Evolutionary conservation across 192 early-diverging fungal species (phyloP).

Genomic region (Coemansia sp.): DNA sequence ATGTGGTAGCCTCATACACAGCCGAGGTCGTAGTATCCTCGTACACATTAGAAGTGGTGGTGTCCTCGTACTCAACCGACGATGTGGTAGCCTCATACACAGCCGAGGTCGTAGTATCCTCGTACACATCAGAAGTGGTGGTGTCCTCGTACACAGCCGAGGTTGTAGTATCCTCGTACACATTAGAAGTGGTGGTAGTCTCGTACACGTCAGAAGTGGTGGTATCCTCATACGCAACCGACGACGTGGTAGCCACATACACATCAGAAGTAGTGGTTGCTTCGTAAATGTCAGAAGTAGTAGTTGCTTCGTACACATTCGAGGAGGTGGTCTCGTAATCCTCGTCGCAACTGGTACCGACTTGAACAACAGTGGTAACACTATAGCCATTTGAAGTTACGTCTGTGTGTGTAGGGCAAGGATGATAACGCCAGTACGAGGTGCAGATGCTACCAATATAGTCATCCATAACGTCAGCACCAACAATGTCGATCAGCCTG

Average conservation of each 20-base stretch:
- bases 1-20: neutral
- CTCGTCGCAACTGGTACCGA: neutral
- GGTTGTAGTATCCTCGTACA: neutral
- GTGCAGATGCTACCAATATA: constrained; percentile 8
- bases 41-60: neutral
- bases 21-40: neutral
- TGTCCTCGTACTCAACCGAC: too few relatives aligned
- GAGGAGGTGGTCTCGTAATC: neutral
- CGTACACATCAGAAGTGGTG: too few relatives aligned
- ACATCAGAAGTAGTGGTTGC: neutral
- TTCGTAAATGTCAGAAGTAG: neutral
- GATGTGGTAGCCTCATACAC: neutral
- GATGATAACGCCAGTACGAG: constrained; percentile 9
- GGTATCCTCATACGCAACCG: neutral
- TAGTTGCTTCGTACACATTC: neutral
- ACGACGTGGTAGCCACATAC: neutral
- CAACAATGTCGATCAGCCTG: constrained; percentile 13
- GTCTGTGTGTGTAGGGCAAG: constrained; percentile 2
- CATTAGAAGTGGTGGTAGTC: neutral
- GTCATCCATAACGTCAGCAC: constrained; percentile 3
- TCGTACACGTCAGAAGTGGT: neutral
- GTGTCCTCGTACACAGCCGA: neutral
- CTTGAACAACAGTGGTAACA: neutral
- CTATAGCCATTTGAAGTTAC: neutral
- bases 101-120: too few relatives aligned